Conservation (phyloP, 768 basidiomycete genomes). For the Cubamyces sp. region DNA sequence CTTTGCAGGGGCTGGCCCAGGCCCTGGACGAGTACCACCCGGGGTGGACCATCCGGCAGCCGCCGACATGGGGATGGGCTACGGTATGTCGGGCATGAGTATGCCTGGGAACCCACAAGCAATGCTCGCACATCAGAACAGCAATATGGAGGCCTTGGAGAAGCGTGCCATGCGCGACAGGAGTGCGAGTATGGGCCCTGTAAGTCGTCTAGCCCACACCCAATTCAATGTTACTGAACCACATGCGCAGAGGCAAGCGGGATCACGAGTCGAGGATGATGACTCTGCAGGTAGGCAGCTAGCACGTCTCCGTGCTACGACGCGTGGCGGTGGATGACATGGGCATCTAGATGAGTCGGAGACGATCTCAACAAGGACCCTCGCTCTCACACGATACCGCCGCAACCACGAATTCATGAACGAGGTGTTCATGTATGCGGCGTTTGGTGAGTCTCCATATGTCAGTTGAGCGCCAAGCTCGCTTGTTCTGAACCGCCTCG, state of each 20-base stretch:
- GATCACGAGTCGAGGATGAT: slow-evolving; percentile 50
- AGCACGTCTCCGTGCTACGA: neutral
- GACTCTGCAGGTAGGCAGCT: slow-evolving; percentile 61
- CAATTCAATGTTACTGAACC: neutral
- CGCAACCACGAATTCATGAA: slow-evolving; percentile 88
- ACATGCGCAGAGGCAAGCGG: slow-evolving; percentile 34
- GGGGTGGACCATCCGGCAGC: slow-evolving; percentile 13
- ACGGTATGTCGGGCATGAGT: slow-evolving; percentile 17
- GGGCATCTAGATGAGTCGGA: slow-evolving; percentile 42
- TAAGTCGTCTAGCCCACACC: slow-evolving; percentile 32
- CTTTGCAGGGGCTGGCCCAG: slow-evolving; percentile 23
- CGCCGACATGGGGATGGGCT: slow-evolving; percentile 25
- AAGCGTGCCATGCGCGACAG: slow-evolving; percentile 51
- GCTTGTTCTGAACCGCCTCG: neutral
- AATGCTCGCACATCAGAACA: slow-evolving; percentile 75
- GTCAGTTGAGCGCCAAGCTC: neutral
- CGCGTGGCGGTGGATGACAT: neutral
- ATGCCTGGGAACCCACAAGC: slow-evolving; percentile 50
- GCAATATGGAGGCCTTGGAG: slow-evolving; percentile 72
- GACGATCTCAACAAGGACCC: slow-evolving; percentile 69
- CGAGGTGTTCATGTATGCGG: slow-evolving; percentile 76
- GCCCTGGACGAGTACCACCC: slow-evolving; percentile 5
- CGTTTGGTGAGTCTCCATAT: slow-evolving; percentile 49
- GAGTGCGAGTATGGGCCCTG: slow-evolving; percentile 45
- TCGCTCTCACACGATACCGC: slow-evolving; percentile 72